A percentile compares a stretch with the other conserved stretches of the same genome.
Conservation (phyloP, 192 early-diverging fungal species). For the Coemansia pectinata region DNA sequence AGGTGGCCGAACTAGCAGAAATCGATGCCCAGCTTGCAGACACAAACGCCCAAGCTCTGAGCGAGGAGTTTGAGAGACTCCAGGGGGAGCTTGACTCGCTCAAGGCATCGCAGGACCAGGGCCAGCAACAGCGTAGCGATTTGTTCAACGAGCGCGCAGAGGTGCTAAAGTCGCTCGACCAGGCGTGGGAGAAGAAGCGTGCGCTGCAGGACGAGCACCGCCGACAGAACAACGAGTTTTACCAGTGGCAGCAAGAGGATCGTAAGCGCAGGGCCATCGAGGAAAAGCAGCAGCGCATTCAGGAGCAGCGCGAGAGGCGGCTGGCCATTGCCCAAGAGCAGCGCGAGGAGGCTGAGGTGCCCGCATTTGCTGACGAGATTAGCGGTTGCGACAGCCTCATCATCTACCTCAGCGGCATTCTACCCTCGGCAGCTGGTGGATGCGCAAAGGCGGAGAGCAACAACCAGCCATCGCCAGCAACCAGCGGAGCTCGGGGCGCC, state of each 20-base stretch:
- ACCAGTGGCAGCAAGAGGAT: constrained; percentile 67
- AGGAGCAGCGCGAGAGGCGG: constrained; percentile 69
- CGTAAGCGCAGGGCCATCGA: constrained; percentile 62
- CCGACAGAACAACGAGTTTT: constrained; percentile 72
- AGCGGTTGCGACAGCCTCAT: constrained; percentile 78
- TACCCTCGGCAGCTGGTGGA: constrained; percentile 17
- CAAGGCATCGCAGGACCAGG: constrained; percentile 61
- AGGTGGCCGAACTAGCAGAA: constrained; percentile 65
- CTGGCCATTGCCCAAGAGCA: constrained; percentile 70
- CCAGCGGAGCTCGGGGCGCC: constrained; percentile 57
- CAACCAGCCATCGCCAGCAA: constrained; percentile 42
- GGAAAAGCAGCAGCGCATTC: constrained; percentile 66
- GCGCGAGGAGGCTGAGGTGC: constrained; percentile 82
- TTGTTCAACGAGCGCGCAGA: constrained; percentile 72
- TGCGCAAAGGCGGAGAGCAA: constrained; percentile 14
- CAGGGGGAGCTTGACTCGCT: constrained; percentile 71
- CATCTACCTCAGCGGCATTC: constrained; percentile 62
- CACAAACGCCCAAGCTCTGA: constrained; percentile 62
- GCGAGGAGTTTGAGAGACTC: constrained; percentile 67
- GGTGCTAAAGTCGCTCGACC: constrained; percentile 71
- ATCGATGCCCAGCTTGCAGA: constrained; percentile 60
- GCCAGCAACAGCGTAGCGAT: constrained; percentile 64
- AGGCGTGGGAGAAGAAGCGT: constrained; percentile 66
- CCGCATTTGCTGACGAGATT: constrained; percentile 88
- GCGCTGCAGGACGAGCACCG: constrained; percentile 71